Conservation (phyloP, 78 protist species). For the Capsaspora owczarzaki region DNA sequence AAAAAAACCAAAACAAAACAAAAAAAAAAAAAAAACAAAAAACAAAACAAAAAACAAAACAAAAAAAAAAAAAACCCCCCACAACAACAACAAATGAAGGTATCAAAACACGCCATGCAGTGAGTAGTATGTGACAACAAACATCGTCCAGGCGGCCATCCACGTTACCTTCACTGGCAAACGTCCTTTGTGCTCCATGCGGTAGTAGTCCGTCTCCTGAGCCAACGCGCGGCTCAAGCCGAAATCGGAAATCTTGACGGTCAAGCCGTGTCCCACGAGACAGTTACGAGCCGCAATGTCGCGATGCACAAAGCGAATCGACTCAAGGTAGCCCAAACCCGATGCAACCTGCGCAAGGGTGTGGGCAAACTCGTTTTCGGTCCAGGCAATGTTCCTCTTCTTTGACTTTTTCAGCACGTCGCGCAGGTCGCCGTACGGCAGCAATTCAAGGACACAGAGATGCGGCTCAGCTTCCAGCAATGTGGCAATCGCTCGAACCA, state of each 20-base stretch:
- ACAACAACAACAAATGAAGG: neutral
- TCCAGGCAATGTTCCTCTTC: neutral
- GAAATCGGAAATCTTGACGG: neutral
- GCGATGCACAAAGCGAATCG: neutral
- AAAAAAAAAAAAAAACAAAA: no score
- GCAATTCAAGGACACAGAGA: neutral
- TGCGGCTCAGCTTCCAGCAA: neutral
- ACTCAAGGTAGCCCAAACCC: neutral
- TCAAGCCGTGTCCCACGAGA: neutral
- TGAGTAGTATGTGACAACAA: no score
- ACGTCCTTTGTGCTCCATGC: neutral
- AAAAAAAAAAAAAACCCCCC: no score
- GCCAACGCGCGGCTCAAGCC: neutral
- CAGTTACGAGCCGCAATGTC: constrained; percentile 6
- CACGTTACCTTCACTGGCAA: neutral
- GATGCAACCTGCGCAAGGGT: neutral
- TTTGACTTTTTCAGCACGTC: neutral
- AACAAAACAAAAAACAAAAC: neutral
- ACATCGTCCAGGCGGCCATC: no score
- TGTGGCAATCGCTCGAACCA: neutral
- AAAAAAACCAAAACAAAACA: no score
- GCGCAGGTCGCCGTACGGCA: neutral
- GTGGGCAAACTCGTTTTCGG: no score
- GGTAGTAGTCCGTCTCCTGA: neutral
- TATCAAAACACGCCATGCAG: no score